Conservation (phyloP, 2,329 filamentous ascomycete genomes). For the Colletotrichum salicis region DNA sequence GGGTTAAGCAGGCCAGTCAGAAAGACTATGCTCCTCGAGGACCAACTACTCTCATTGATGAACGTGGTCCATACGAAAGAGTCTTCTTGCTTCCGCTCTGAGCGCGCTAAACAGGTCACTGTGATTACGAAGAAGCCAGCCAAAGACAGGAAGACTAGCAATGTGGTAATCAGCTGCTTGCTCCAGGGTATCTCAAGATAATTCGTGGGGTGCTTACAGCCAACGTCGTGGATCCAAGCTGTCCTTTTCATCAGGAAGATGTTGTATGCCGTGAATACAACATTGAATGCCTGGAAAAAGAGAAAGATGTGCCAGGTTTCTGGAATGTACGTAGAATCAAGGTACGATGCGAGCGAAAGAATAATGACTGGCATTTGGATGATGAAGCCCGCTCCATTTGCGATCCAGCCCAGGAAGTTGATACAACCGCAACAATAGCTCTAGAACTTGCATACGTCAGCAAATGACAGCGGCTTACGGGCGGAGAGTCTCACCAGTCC, state of each 20-base stretch:
- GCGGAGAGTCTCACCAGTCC: not conserved
- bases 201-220: not conserved
- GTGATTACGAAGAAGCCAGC: constrained; percentile 44
- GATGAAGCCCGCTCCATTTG: constrained; percentile 28
- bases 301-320: constrained; percentile 29
- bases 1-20: constrained; percentile 51
- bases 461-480: not conserved
- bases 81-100: constrained; percentile 7
- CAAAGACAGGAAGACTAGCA: constrained; percentile 14
- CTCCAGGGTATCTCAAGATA: not conserved
- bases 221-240: constrained; percentile 18
- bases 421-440: constrained; percentile 28
- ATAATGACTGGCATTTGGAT: constrained; percentile 29
- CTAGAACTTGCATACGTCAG: not conserved
- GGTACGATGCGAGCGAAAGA: constrained; percentile 15
- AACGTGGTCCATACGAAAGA: constrained; percentile 45
- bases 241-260: constrained; percentile 23
- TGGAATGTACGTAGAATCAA: constrained; percentile 9
- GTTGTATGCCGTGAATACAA: constrained; percentile 16
- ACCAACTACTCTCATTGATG: constrained; percentile 43
- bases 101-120: constrained; percentile 43
- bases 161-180: not conserved
- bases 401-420: constrained; percentile 27
- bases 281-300: constrained; percentile 16
- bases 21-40: constrained; percentile 45